Base-by-base conservation (phyloP, 23 red algal species). In the Cyanidiococcus yangmingshanensis region DNA sequence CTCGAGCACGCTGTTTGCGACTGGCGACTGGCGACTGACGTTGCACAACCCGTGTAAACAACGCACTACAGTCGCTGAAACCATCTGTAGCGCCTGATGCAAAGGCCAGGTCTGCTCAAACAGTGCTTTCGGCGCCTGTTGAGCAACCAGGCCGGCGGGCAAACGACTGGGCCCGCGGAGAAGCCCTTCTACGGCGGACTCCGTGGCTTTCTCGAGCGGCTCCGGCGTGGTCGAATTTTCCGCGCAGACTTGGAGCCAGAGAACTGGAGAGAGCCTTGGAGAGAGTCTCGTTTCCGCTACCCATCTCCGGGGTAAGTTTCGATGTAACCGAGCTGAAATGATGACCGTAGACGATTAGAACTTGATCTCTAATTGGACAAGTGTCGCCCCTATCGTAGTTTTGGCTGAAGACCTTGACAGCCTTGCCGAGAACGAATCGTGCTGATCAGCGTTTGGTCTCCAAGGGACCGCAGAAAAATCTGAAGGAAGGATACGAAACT, bases 321-420 rank as follows among this genome's bases (percentile, higher is more conserved):
- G 7, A 25, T 25, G 12, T 35, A 29, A 30, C n/a, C 7, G 21
- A 2, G 7, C 32, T 25, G 63, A 71, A 25, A 30, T 25, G 63
- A 71, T 71, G 63, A 71, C 63, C 21, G 27, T 29, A 12, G 3
- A 71, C 63, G 63, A 7, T 25, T 2, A 71, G n/a, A 35, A 71
- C n/a, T 71, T 71, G 21, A 30, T 35, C 63, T 71, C 32, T 17
- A 35, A 12, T 71, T 35, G 32, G 63, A 71, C n/a, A 25, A 71
- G 63, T 71, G 63, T 71, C 63, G 63, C 63, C 63, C 63, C 63
- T 32, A 71, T 71, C 63, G 63, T 25, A 71, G 63, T 35, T 35
- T 7, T 7, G n/a, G n/a, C n/a, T 71, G 63, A 12, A 3, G 32
- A 71, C 21, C 63, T 25, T 25, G 45, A n/a, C 45, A 54, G 45